A percentile compares a stretch with the other conserved stretches of the same genome.
Evolutionary conservation across 1,284 basidiomycete species (phyloP).

Genomic region (Microbotryum scabiosae): DNA sequence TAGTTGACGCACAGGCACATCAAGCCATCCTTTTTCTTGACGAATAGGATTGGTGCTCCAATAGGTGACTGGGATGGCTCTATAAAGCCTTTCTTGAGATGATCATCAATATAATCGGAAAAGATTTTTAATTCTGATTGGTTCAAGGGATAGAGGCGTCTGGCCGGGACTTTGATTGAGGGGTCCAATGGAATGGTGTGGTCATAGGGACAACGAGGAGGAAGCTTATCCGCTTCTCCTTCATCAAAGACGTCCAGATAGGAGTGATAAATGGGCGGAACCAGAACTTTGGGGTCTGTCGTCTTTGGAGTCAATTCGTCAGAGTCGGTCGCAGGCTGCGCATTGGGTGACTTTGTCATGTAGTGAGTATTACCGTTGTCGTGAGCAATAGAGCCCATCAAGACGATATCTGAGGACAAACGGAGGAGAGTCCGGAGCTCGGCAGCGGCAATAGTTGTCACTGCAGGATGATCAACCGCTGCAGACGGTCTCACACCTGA

Average conservation of each 20-base stretch:
- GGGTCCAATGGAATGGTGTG: conserved; percentile 17
- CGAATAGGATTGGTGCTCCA: conserved; percentile 46
- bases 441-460: too few species aligned
- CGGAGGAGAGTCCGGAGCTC: too few species aligned
- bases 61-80: conserved; percentile 9
- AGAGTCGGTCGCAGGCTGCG: too few species aligned
- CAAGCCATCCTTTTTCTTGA: conserved; percentile 46
- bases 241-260: conserved; percentile 18
- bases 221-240: conserved; percentile 7
- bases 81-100: conserved; percentile 13
- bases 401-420: too few species aligned
- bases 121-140: conserved; percentile 8
- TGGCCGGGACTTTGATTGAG: conserved; percentile 11
- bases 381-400: too few species aligned
- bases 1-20: conserved; percentile 46
- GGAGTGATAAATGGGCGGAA: too few species aligned
- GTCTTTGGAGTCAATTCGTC: too few species aligned
- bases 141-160: conserved; percentile 16
- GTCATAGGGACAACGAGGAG: conserved; percentile 20
- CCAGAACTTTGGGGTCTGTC: neutral
- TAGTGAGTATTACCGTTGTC: too few species aligned
- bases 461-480: too few species aligned
- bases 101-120: conserved; percentile 5
- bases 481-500: too few species aligned
- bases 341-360: too few species aligned